Evolutionary conservation across 805 yeast genomes (phyloP).

Genomic region (Saccharomycopsis sp.): DNA sequence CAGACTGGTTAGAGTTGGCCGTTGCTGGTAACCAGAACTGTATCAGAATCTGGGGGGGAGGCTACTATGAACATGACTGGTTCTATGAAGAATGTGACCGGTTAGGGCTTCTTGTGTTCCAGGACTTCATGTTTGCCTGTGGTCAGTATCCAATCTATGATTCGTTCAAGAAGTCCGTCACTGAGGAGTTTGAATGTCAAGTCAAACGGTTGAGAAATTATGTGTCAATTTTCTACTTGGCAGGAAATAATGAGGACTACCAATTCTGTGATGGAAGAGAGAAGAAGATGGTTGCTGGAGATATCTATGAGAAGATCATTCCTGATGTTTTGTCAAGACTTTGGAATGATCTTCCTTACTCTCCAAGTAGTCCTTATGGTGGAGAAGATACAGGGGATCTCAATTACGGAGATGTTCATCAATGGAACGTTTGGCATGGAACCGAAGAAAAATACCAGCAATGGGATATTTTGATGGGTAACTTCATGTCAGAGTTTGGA

Average conservation of each 20-base stretch:
- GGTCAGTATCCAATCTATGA: slow-evolving; percentile 44
- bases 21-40: slow-evolving; percentile 37
- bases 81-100: slow-evolving; percentile 40
- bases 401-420: slow-evolving; percentile 44
- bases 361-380: slow-evolving; percentile 41
- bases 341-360: slow-evolving; percentile 31
- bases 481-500: slow-evolving; percentile 50
- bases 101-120: slow-evolving; percentile 39
- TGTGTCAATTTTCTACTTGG: slow-evolving; percentile 29
- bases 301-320: slow-evolving; percentile 34
- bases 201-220: slow-evolving; percentile 36
- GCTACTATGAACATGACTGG: slow-evolving; percentile 36
- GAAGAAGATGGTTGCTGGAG: slow-evolving; percentile 28
- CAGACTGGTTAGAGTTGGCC: slow-evolving; percentile 31
- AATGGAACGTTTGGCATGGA: slow-evolving; percentile 57
- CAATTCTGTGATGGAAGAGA: slow-evolving; percentile 35
- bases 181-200: slow-evolving; percentile 34
- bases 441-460: slow-evolving; percentile 42
- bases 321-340: slow-evolving; percentile 31
- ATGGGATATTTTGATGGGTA: slow-evolving; percentile 40
- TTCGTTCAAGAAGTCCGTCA: slow-evolving; percentile 32
- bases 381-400: slow-evolving; percentile 33
- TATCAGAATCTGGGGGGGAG: slow-evolving; percentile 48
- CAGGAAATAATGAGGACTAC: slow-evolving; percentile 45
- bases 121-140: slow-evolving; percentile 54